These are phyloP conservation scores for Tolypocladium paradoxum DNA, from an alignment of 2,329 filamentous ascomycete species.

Conservation along the genomic window DNA sequence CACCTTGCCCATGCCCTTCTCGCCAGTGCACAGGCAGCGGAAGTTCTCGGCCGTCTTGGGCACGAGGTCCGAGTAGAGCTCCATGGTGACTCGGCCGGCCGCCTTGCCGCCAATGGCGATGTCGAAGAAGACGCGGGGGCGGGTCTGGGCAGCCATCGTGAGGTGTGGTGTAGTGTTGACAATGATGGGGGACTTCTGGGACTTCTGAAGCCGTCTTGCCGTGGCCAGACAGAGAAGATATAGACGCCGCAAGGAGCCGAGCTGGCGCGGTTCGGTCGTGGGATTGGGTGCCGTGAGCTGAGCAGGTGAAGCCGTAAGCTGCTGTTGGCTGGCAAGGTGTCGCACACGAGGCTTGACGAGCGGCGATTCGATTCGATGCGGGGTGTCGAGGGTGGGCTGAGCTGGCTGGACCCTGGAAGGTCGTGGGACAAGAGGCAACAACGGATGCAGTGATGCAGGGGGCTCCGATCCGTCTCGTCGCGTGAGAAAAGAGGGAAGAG, in stretches of 20 bases:
- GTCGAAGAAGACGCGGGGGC: slow-evolving; percentile 86
- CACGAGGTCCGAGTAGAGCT: slow-evolving; percentile 67
- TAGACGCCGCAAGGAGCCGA: neutral
- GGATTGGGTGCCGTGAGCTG: neutral
- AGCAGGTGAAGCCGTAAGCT: neutral
- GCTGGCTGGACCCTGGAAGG: neutral
- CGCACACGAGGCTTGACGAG: neutral
- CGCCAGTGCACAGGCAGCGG: slow-evolving; percentile 84
- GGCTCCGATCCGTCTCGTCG: neutral
- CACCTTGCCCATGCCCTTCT: slow-evolving; percentile 73
- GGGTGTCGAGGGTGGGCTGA: neutral
- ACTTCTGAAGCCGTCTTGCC: neutral
- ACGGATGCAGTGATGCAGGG: neutral
- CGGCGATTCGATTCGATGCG: slow-evolving; percentile 1
- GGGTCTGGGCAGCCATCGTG: slow-evolving; percentile 37
- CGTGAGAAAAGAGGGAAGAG: neutral
- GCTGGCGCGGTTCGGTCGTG: neutral
- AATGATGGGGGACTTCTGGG: neutral
- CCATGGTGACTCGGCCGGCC: slow-evolving; percentile 73
- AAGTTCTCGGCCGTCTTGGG: slow-evolving; percentile 97
- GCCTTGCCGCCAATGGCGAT: slow-evolving; percentile 66
- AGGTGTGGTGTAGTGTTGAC: neutral
- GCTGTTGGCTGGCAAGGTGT: neutral
- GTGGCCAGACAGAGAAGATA: neutral
- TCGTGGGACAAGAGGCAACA: neutral